These are phyloP conservation scores for Zoysia japonica DNA, from an alignment of 176 grass and related monocot genomes.

Conservation along the genomic window DNA sequence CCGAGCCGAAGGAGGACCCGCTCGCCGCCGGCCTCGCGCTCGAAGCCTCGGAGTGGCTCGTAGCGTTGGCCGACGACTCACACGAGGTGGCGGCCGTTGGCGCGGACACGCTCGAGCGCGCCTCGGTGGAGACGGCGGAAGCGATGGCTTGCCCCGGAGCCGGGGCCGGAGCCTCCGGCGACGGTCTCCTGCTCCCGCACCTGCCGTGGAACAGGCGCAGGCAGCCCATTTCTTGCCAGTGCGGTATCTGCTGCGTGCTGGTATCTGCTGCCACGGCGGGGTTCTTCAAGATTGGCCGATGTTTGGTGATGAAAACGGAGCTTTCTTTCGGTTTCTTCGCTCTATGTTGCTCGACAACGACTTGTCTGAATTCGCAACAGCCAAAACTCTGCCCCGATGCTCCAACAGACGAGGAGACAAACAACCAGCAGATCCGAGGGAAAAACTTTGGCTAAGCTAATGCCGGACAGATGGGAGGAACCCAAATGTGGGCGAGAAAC, in stretches of 20 bases:
- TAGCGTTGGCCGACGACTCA: constrained; percentile 15
- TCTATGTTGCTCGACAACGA: constrained; percentile 25
- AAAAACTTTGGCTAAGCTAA: constrained; percentile 6
- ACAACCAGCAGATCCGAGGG: not conserved
- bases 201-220: constrained; percentile 28
- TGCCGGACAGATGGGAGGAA: constrained; percentile 15
- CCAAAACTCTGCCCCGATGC: not conserved
- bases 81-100: not conserved
- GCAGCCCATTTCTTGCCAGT: constrained; percentile 47
- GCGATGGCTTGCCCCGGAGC: not conserved
- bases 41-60: constrained; percentile 31
- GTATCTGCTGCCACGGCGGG: not conserved
- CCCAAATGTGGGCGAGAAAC: not conserved
- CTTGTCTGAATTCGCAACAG: constrained; percentile 8
- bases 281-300: not conserved
- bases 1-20: constrained; percentile 44
- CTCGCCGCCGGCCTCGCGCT: constrained; percentile 36
- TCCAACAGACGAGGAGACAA: not conserved
- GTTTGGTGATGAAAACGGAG: constrained; percentile 10
- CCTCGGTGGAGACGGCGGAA: not conserved
- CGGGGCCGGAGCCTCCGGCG: not conserved
- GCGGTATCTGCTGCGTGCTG: not conserved
- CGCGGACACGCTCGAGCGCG: constrained; percentile 5
- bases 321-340: not conserved
- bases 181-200: constrained; percentile 10